phyloP scores from a whole-genome alignment of 2,329 filamentous ascomycete genomes.

The Monosporascus ibericus region DNA sequence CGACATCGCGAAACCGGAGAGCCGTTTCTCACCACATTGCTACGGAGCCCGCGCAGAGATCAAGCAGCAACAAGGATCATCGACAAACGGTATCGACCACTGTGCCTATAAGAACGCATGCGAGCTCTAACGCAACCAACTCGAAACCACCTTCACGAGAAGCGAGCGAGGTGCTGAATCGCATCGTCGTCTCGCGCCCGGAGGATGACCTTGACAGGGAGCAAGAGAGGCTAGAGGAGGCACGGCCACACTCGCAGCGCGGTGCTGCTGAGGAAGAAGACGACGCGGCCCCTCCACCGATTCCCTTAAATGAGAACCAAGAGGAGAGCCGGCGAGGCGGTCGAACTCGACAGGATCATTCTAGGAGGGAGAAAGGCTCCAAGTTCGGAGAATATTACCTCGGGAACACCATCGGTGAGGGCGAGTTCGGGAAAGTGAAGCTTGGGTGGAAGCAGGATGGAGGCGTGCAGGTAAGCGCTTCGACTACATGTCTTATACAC shows the following conservation, averaged over 20 bases:
- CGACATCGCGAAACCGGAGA: conserved; percentile 33
- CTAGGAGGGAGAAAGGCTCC: conserved; percentile 63
- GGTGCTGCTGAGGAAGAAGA: conserved; percentile 35
- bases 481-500: not conserved
- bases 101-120: conserved; percentile 40
- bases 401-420: conserved; percentile 92
- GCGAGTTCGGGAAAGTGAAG: conserved; percentile 98
- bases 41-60: conserved; percentile 34
- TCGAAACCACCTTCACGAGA: conserved; percentile 62
- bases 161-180: conserved; percentile 72
- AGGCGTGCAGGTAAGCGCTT: conserved; percentile 61
- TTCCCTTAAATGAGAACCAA: conserved; percentile 34
- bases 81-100: conserved; percentile 28
- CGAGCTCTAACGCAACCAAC: conserved; percentile 39
- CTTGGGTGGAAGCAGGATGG: conserved; percentile 97
- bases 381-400: conserved; percentile 95
- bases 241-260: conserved; percentile 36
- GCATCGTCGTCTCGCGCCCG: conserved; percentile 70
- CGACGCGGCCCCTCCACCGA: conserved; percentile 36
- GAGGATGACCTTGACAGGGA: conserved; percentile 68
- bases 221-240: conserved; percentile 61
- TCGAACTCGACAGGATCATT: conserved; percentile 56
- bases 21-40: conserved; percentile 26
- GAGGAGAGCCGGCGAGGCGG: conserved; percentile 43
- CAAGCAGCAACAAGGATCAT: conserved; percentile 34